Percentiles rank a stretch among this genome's conserved stretches.
Conservation (phyloP, 352 stramenopile species). For the Phytophthora aleatoria region DNA sequence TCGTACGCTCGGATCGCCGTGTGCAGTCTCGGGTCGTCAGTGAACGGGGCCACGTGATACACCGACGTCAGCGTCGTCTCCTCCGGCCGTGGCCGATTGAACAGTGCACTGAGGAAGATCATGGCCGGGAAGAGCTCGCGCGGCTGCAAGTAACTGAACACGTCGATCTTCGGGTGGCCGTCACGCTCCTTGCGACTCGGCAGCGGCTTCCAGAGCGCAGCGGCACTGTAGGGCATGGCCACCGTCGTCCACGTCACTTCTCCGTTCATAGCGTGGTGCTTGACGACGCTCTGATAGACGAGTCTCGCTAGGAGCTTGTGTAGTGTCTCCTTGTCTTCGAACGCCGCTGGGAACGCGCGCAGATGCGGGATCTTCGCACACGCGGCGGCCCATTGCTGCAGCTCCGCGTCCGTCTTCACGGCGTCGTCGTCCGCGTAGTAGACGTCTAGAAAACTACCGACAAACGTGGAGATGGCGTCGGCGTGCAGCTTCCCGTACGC, state of each 20-base stretch:
- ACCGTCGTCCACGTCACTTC: conserved; percentile 47
- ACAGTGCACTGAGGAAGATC: conserved; percentile 37
- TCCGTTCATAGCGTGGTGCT: conserved; percentile 65
- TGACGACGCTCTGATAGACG: conserved; percentile 47
- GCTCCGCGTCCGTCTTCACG: conserved; percentile 37
- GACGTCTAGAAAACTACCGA: conserved; percentile 25
- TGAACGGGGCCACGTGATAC: conserved; percentile 34
- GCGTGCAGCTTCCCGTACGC: conserved; percentile 41
- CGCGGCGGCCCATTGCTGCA: conserved; percentile 42
- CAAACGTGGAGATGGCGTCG: conserved; percentile 33
- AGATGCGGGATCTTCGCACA: conserved; percentile 35
- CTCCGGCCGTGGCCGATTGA: conserved; percentile 35
- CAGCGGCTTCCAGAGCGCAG: conserved; percentile 48
- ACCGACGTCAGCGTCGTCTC: conserved; percentile 34
- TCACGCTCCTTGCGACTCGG: conserved; percentile 34
- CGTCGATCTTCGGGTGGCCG: conserved; percentile 30
- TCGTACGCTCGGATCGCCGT: conserved; percentile 30
- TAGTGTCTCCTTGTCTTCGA: conserved; percentile 16
- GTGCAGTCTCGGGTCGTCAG: conserved; percentile 29
- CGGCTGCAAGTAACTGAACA: conserved; percentile 36
- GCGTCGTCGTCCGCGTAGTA: conserved; percentile 40
- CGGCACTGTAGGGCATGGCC: conserved; percentile 46
- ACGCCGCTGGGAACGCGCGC: conserved; percentile 31
- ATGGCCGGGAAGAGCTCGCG: conserved; percentile 28
- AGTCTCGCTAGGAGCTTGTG: conserved; percentile 37